phyloP scores from a whole-genome alignment of 257 asterid species.

The Solanum lignicaule region DNA sequence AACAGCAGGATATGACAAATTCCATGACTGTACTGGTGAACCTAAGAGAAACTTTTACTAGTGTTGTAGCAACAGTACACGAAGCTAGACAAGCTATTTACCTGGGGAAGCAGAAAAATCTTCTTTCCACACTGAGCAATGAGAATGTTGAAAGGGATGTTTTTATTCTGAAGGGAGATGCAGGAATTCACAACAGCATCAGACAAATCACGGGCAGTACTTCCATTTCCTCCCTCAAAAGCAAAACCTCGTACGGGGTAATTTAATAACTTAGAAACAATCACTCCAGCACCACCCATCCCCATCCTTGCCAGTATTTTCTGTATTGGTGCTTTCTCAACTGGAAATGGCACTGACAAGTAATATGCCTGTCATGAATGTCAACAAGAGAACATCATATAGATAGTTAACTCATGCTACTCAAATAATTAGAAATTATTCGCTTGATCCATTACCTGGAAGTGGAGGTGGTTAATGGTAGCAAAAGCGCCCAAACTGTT shows the following conservation, averaged over 20 bases:
- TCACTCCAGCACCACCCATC: slow-evolving; percentile 21
- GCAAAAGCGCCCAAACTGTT: slow-evolving; percentile 82
- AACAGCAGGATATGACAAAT: neutral
- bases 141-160: slow-evolving; percentile 56
- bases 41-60: neutral
- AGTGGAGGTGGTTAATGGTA: slow-evolving; percentile 80
- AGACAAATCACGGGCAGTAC: slow-evolving; percentile 23
- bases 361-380: slow-evolving; percentile 47
- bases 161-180: slow-evolving; percentile 42
- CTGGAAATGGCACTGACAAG: slow-evolving; percentile 52
- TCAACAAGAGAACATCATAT: neutral
- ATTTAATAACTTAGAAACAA: slow-evolving; percentile 46
- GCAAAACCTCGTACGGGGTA: slow-evolving; percentile 58
- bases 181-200: slow-evolving; percentile 51
- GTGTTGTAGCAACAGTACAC: neutral
- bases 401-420: neutral
- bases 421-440: neutral
- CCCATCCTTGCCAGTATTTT: slow-evolving; percentile 33
- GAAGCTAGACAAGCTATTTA: slow-evolving; percentile 3
- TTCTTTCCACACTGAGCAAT: slow-evolving; percentile 54
- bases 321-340: slow-evolving; percentile 52
- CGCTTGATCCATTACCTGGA: slow-evolving; percentile 36
- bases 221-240: slow-evolving; percentile 43
- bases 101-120: slow-evolving; percentile 65
- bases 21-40: neutral